Conservation (phyloP, 1,284 basidiomycete genomes). For the Rhodotorula sp. region DNA sequence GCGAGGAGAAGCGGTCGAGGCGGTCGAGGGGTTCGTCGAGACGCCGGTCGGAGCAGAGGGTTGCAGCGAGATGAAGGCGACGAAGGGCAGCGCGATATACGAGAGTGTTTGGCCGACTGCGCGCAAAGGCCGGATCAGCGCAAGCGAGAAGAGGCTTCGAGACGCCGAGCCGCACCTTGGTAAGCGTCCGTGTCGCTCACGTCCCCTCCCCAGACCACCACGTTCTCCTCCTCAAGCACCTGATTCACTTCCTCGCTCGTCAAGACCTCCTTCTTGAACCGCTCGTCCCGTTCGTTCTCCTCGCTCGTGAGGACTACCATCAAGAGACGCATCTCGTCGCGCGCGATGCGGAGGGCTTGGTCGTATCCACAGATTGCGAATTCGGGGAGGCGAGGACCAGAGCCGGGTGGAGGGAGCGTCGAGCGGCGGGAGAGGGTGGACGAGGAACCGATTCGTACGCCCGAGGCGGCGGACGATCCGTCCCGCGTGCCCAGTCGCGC, state of each 20-base stretch:
- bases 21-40: slow-evolving; percentile 48
- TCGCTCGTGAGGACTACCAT: slow-evolving; percentile 81
- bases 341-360: slow-evolving; percentile 66
- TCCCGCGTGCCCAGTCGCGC: neutral
- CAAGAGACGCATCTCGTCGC: slow-evolving; percentile 69
- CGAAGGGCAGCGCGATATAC: slow-evolving; percentile 65
- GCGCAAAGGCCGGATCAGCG: neutral
- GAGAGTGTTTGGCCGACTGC: slow-evolving; percentile 21
- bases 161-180: slow-evolving; percentile 62
- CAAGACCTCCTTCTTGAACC: slow-evolving; percentile 79
- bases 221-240: slow-evolving; percentile 63
- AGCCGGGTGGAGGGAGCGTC: slow-evolving; percentile 29
- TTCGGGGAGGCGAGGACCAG: slow-evolving; percentile 13
- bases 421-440: slow-evolving; percentile 37
- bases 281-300: slow-evolving; percentile 82
- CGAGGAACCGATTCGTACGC: slow-evolving; percentile 44
- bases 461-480: neutral
- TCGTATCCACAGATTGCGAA: slow-evolving; percentile 83
- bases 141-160: too few relatives aligned
- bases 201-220: slow-evolving; percentile 81
- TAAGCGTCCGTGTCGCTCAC: slow-evolving; percentile 76
- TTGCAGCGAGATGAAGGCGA: slow-evolving; percentile 85
- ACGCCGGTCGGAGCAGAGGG: slow-evolving; percentile 49
- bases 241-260: slow-evolving; percentile 68
- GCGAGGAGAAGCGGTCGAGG: slow-evolving; percentile 54